Evolutionary conservation across 306 rosid genomes (phyloP).

Genomic region (Sphenostylis stenocarpa): DNA sequence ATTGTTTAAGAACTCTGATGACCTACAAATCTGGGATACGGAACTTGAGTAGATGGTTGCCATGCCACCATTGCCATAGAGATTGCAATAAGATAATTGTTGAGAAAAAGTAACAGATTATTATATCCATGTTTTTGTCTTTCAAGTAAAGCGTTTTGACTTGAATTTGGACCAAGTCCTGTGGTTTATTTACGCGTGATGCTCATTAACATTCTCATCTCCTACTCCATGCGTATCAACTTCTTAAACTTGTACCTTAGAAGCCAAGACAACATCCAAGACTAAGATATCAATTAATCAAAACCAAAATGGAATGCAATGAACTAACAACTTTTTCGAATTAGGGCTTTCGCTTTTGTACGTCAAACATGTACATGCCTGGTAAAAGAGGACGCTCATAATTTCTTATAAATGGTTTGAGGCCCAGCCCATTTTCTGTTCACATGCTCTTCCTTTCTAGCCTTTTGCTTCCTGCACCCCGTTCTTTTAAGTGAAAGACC

Average conservation of each 20-base stretch:
- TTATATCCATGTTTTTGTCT: background rate
- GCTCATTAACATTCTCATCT: constrained; percentile 2
- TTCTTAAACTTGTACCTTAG: constrained; percentile 29
- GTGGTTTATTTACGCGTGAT: background rate
- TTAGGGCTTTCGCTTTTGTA: no score
- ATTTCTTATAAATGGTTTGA: background rate
- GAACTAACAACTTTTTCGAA: no score
- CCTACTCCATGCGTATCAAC: constrained; percentile 6
- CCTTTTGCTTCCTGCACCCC: no score
- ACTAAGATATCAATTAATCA: background rate
- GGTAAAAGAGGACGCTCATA: no score
- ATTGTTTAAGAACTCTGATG: background rate
- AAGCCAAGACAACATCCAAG: constrained; percentile 20
- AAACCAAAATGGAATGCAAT: no score
- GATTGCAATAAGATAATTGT: background rate
- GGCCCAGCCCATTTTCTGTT: background rate
- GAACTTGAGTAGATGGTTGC: constrained; percentile 2
- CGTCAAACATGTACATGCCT: no score
- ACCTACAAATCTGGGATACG: constrained; percentile 23
- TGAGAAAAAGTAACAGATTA: background rate
- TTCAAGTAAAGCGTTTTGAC: constrained; percentile 27
- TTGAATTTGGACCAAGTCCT: background rate
- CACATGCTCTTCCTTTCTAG: background rate
- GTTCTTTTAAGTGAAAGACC: no score
- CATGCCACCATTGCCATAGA: background rate